These are phyloP conservation scores for Graphilbum fragrans DNA, from an alignment of 2,329 filamentous ascomycete genomes.

Conservation along the genomic window DNA sequence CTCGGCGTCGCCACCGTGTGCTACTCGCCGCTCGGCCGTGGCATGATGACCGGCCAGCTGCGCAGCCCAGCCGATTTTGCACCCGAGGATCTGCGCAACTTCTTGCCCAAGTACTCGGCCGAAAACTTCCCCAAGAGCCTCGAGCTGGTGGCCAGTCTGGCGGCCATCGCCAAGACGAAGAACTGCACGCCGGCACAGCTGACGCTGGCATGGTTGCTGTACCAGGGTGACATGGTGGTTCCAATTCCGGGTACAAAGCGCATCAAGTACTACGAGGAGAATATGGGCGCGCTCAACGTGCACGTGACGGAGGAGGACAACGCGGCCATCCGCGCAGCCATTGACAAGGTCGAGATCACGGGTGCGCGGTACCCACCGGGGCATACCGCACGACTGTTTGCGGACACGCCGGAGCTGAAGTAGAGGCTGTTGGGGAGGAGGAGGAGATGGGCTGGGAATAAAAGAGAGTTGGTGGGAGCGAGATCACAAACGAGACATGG, in stretches of 20 bases:
- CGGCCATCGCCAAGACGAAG: constrained; percentile 14
- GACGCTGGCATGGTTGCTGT: constrained; percentile 41
- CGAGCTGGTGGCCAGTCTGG: constrained; percentile 14
- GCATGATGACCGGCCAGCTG: constrained; percentile 26
- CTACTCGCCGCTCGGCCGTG: constrained; percentile 28
- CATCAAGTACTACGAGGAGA: constrained; percentile 19
- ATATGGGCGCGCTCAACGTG: constrained; percentile 15
- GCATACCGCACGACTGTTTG: neutral
- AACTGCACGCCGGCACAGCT: constrained; percentile 37
- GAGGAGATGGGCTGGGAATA: neutral
- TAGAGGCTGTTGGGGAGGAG: no score
- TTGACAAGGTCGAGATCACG: neutral
- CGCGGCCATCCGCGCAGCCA: constrained; percentile 5
- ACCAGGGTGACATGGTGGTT: constrained; percentile 29
- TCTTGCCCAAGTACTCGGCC: constrained; percentile 25
- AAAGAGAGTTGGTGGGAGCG: neutral
- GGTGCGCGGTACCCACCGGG: constrained; percentile 5
- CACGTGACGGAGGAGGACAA: constrained; percentile 7
- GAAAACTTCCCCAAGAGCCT: constrained; percentile 38
- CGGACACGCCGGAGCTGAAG: constrained; percentile 2
- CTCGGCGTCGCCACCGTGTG: constrained; percentile 29
- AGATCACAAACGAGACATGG: no score
- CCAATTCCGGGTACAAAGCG: constrained; percentile 24
- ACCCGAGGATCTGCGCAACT: constrained; percentile 6
- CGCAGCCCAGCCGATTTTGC: constrained; percentile 10